Conservation (phyloP, 192 early-diverging fungal species). For the Coemansia sp. region DNA sequence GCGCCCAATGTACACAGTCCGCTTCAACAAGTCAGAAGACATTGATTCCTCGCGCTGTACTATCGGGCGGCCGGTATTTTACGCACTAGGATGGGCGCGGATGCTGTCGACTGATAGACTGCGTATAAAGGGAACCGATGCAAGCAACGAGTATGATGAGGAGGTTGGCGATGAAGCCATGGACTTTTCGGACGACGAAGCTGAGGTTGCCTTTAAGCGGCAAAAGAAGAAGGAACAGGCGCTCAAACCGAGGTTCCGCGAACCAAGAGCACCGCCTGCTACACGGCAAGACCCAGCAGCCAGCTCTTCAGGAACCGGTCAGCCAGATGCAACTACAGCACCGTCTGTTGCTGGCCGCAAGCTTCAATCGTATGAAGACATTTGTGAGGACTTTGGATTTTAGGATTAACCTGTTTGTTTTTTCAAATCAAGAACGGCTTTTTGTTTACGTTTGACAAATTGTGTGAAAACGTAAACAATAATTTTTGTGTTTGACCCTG, state of each 20-base stretch:
- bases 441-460: constrained; percentile 1
- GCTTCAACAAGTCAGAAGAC: constrained; percentile 66
- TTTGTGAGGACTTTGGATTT: constrained; percentile 45
- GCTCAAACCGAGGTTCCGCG: constrained; percentile 7
- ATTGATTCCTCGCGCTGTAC: constrained; percentile 54
- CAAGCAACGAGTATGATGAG: constrained; percentile 91
- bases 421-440: neutral
- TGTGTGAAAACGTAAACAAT: constrained; percentile 1
- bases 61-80: constrained; percentile 61
- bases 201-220: constrained; percentile 65
- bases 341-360: constrained; percentile 23
- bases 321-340: neutral
- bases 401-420: constrained; percentile 9
- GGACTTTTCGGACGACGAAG: constrained; percentile 96
- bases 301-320: neutral
- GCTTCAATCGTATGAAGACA: constrained; percentile 44
- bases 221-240: constrained; percentile 45
- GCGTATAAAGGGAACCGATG: constrained; percentile 80
- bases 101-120: constrained; percentile 68
- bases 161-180: constrained; percentile 78
- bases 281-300: constrained; percentile 32
- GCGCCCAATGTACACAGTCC: constrained; percentile 78
- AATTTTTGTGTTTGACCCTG: neutral
- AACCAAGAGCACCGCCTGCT: constrained; percentile 1
- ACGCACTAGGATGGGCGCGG: constrained; percentile 60